These are phyloP conservation scores for Pestalotiopsis sp. DNA, from an alignment of 2,329 filamentous ascomycete species.

Conservation along the genomic window DNA sequence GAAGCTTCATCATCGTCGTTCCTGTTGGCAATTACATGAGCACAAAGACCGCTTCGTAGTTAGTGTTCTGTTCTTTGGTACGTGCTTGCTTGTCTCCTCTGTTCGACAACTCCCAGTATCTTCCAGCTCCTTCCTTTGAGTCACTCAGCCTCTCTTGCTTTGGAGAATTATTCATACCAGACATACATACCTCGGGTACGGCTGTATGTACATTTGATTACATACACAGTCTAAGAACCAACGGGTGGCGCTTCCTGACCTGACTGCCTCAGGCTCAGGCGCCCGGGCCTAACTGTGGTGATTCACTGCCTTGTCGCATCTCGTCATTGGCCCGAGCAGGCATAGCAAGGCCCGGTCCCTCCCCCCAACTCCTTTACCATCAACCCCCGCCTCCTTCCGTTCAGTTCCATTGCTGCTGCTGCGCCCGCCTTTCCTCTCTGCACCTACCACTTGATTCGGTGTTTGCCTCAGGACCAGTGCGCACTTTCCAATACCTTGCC, in stretches of 20 bases:
- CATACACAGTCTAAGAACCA: background rate
- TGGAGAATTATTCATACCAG: background rate
- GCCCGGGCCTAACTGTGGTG: constrained; percentile 2
- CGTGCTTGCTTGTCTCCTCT: background rate
- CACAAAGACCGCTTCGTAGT: background rate
- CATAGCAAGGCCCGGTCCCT: background rate
- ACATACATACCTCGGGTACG: background rate
- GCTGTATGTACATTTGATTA: background rate
- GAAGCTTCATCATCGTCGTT: background rate
- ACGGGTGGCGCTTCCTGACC: background rate
- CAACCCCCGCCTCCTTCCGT: constrained; percentile 25
- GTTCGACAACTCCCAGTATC: background rate
- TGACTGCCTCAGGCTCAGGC: background rate
- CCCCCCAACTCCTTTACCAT: background rate
- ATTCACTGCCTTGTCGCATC: constrained; percentile 5
- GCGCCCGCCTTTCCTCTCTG: constrained; percentile 16
- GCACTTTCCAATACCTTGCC: background rate
- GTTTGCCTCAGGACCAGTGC: constrained; percentile 10
- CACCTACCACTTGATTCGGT: constrained; percentile 17
- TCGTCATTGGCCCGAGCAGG: constrained; percentile 10
- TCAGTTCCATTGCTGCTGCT: constrained; percentile 24
- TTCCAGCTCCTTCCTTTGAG: constrained; percentile 1
- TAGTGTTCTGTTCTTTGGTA: background rate
- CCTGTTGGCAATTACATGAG: background rate
- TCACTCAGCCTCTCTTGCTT: background rate